These are phyloP conservation scores for Dothiorella sarmentorum DNA, from an alignment of 2,329 filamentous ascomycete genomes.

Conservation along the genomic window DNA sequence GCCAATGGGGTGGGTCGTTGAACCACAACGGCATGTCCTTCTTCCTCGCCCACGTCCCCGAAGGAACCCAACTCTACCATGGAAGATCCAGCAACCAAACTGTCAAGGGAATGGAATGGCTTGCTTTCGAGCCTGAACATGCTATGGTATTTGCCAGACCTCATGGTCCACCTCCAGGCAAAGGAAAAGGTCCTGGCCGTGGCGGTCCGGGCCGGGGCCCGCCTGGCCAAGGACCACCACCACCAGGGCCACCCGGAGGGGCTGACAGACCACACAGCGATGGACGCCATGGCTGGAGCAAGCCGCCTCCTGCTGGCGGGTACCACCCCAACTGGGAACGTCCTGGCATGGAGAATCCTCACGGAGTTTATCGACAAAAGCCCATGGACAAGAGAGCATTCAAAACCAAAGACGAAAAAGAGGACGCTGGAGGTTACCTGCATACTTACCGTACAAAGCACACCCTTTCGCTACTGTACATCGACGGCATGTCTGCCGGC, in stretches of 20 bases:
- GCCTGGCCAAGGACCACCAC: slow-evolving; percentile 12
- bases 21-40: slow-evolving; percentile 74
- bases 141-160: slow-evolving; percentile 59
- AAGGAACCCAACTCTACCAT: slow-evolving; percentile 65
- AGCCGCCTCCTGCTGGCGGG: neutral
- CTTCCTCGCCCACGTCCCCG: slow-evolving; percentile 63
- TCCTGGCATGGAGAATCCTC: neutral
- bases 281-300: neutral
- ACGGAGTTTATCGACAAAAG: slow-evolving; percentile 1
- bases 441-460: slow-evolving; percentile 63
- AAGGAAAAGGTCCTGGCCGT: neutral
- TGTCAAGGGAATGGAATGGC: slow-evolving; percentile 61
- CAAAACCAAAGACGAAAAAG: slow-evolving; percentile 12
- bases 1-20: slow-evolving; percentile 70
- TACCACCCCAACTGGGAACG: slow-evolving; percentile 6
- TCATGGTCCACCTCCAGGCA: slow-evolving; percentile 5
- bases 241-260: neutral
- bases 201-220: slow-evolving; percentile 1
- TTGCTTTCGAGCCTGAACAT: slow-evolving; percentile 75
- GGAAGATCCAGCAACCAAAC: slow-evolving; percentile 49
- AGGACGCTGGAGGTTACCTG: slow-evolving; percentile 52
- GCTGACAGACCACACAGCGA: neutral
- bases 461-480: slow-evolving; percentile 59
- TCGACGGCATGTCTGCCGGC: slow-evolving; percentile 68
- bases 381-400: slow-evolving; percentile 3